Evolutionary conservation across 495 filamentous ascomycete genomes (phyloP), one percentile per base, ranked within the genome.

Genomic region (Aspergillus avenaceus): DNA sequence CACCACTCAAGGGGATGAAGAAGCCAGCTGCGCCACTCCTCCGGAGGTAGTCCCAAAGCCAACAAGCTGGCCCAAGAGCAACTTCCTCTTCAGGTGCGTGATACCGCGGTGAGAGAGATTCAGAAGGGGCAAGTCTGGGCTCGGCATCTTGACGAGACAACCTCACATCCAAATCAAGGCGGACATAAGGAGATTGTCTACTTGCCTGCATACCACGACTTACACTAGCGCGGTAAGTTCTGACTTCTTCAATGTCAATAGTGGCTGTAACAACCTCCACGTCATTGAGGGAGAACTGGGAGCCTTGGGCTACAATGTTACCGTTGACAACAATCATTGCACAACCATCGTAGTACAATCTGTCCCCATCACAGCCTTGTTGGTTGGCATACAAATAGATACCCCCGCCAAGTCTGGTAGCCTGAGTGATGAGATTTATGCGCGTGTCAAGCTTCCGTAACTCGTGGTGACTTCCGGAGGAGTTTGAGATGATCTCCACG

Each of bases 221-320:
- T n/a, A 59, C 55, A 12, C 51, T 62, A 27, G 45, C 62, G 1
- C 72, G 60, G 47, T 71, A 73, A 5, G 66, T 63, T 42, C 72
- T 56, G 8, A 92, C 86, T 49, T 88, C 84, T 59, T 92, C 88
- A 3, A 96, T 75, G 50, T 95, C 90, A 3, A 91, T 76, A 3
- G 86, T 90, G 7, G 90, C 90, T 3, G 84, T 88, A 27, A 88
- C 68, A 11, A 95, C 87, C 59, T 95, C 90, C n/a, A 93, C 86
- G 50, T 93, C 90, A 22, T 82, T 78, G 13, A 96, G 65, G 6
- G 75, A 82, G 66, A 91, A 95, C 60, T 90, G 87, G 2, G 79
- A 79, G 22, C 79, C 82, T 66, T 87, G 86, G 3, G 80, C 88
- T 5, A 91, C 75, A 37, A 87, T 72, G 4, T 83, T 70, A 25